Evolutionary conservation across 2,329 filamentous ascomycete genomes (phyloP), one percentile per base, ranked within the genome.

Genomic region (Herpomyces periplanetae): DNA sequence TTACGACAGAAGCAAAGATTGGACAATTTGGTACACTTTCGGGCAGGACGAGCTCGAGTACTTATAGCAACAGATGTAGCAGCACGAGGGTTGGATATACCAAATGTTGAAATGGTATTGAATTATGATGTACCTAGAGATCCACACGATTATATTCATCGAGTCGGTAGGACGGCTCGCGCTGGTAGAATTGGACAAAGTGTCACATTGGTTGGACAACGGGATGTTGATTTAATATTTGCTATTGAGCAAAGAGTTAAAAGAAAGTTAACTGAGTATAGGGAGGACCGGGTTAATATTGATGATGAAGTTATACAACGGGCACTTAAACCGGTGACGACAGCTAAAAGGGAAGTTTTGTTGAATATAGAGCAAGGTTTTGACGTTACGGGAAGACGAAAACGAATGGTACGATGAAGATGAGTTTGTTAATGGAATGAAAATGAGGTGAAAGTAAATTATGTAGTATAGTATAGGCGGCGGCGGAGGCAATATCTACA

Each of bases 111-210:
- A 21, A 41, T 91, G 8, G 80, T 96, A 2, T 44, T 96, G 33
- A 91, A 96, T 40, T 96, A 73, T 39, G 80, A 96, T 34, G 56
- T 96, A 1, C 80, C 80, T 0, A 58, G 75, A n/a, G 69, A 88
- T 33, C 69, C 75, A 3, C 73, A 88, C 35, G 75, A 88, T 39
- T 96, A 96, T 37, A 80, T 96, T 27, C 80, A 96, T 42, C 58
- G 80, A 6, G 75, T 88, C 19, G 80, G 80, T 36, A 62, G 80
- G 40, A 96, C 80, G 6, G 80, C 80, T 3, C 60, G 80, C 51
- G 80, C 80, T 0, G 80, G 80, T 0, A 53, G 71, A 17, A 49
- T 47, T 20, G 80, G 80, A 30, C 61, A 71, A 27, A 58, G 64
- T 3, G 56, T 88, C 8, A 85, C 68, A 2, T 54, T 96, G 29